Evolutionary conservation across 2,329 filamentous ascomycete species (phyloP).

Genomic region (Onygena corvina): DNA sequence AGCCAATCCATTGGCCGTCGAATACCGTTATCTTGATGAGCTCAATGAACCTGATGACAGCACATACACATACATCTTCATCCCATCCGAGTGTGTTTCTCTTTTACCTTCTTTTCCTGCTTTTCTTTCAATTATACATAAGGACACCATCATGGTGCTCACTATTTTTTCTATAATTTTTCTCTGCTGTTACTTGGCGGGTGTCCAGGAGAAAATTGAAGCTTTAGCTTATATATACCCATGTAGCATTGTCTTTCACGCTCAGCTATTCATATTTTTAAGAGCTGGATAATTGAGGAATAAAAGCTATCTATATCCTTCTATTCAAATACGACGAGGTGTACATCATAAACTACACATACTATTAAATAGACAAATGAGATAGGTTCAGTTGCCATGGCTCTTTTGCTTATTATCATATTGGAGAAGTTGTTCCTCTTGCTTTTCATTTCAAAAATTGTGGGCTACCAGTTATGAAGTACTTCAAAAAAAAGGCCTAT

Average conservation of each 20-base stretch:
- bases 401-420: no score
- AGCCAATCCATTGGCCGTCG: neutral
- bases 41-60: neutral
- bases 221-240: slow-evolving; percentile 5
- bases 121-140: neutral
- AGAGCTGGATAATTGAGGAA: neutral
- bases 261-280: neutral
- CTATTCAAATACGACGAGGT: no score
- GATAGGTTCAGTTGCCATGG: no score
- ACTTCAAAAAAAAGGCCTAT: no score
- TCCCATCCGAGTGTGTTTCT: neutral
- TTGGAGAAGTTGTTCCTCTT: no score
- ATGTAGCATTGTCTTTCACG: neutral
- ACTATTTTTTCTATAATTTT: neutral
- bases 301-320: neutral
- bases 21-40: slow-evolving; percentile 4
- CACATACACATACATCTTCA: neutral
- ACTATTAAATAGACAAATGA: no score
- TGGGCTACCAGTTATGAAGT: no score
- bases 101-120: neutral
- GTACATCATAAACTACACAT: no score
- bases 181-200: slow-evolving; percentile 1
- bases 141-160: neutral
- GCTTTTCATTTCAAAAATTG: no score
- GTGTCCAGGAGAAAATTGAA: slow-evolving; percentile 3